Evolutionary conservation across 495 filamentous ascomycete species (phyloP).

Genomic region (Penicillium canescens): DNA sequence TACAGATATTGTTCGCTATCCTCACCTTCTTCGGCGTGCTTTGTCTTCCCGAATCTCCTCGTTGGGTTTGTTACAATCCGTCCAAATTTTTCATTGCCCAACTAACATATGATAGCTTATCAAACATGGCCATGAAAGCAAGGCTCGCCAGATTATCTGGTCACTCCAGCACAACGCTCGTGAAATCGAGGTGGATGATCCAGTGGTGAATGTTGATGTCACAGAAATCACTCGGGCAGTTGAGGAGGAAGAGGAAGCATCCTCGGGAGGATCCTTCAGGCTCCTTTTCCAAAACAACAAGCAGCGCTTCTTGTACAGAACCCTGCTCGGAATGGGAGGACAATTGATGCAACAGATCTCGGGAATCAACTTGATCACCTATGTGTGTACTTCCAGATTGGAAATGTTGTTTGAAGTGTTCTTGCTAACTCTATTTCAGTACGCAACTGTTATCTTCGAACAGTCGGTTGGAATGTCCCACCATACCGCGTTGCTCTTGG

Average conservation of each 20-base stretch:
- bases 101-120: conserved; percentile 21
- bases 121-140: conserved; percentile 29
- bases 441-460: conserved; percentile 39
- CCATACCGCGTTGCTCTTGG: conserved; percentile 42
- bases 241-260: conserved; percentile 28
- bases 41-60: conserved; percentile 55
- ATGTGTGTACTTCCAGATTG: conserved; percentile 22
- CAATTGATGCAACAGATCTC: conserved; percentile 50
- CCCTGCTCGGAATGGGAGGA: conserved; percentile 38
- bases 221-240: conserved; percentile 32
- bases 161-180: conserved; percentile 31
- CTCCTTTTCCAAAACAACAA: conserved; percentile 39
- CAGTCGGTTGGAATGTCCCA: conserved; percentile 38
- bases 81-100: neutral
- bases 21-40: conserved; percentile 46
- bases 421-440: conserved; percentile 14
- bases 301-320: conserved; percentile 32
- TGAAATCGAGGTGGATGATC: conserved; percentile 24
- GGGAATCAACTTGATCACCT: conserved; percentile 47
- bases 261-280: conserved; percentile 26
- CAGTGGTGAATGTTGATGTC: conserved; percentile 28
- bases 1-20: conserved; percentile 58
- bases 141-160: conserved; percentile 36
- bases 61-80: conserved; percentile 35
- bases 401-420: neutral